Conservation (phyloP, 2,329 filamentous ascomycete species). For the Nemania abortiva region DNA sequence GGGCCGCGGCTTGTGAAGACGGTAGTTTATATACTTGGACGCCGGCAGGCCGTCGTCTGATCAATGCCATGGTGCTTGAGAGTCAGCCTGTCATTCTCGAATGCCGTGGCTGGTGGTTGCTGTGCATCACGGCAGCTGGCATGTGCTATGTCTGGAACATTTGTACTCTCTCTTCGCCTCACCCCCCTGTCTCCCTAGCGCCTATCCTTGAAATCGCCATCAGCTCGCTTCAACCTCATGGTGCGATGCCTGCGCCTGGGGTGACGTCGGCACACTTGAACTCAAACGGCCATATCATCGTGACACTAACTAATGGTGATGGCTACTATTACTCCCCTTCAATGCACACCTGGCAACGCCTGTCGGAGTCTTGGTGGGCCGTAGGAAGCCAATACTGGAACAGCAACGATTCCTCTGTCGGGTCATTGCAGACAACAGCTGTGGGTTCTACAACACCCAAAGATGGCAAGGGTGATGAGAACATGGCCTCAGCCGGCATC, state of each 20-base stretch:
- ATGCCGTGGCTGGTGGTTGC: constrained; percentile 86
- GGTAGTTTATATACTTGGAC: constrained; percentile 93
- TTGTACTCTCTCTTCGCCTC: constrained; percentile 82
- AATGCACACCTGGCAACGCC: constrained; percentile 92
- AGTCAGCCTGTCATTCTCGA: constrained; percentile 95
- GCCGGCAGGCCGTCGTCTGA: constrained; percentile 84
- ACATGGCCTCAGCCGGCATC: constrained; percentile 86
- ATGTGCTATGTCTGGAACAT: constrained; percentile 96
- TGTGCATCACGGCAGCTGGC: constrained; percentile 89
- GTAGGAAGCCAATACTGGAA: constrained; percentile 99
- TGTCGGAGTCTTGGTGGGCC: constrained; percentile 99
- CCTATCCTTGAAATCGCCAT: constrained; percentile 90
- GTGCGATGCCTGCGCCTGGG: constrained; percentile 80
- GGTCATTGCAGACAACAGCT: constrained; percentile 79
- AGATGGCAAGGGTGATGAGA: constrained; percentile 60
- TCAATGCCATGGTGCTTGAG: constrained; percentile 88
- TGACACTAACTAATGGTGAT: constrained; percentile 95
- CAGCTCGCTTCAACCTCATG: constrained; percentile 80
- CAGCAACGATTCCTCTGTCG: constrained; percentile 90
- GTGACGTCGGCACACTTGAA: constrained; percentile 94
- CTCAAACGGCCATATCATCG: constrained; percentile 83
- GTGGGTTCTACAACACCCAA: constrained; percentile 68
- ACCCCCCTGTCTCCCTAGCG: constrained; percentile 89
- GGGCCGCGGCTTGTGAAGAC: constrained; percentile 93
- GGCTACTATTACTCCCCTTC: constrained; percentile 88